phyloP scores from a whole-genome alignment of 768 basidiomycete species.

The Lentinula boryana region DNA sequence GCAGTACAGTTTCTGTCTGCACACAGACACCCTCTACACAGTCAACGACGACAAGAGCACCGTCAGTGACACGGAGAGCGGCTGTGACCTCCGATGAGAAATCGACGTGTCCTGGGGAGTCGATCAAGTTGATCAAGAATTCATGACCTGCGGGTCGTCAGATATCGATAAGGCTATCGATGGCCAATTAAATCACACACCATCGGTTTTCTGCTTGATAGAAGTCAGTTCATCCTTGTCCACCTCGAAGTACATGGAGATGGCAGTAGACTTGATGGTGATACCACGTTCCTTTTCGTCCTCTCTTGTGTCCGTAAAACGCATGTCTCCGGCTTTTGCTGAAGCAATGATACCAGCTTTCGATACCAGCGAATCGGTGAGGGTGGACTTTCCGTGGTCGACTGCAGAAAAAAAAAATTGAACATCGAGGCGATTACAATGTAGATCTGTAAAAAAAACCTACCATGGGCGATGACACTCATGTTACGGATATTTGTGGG shows the following conservation, averaged over 20 bases:
- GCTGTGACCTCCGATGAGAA: slow-evolving; percentile 99
- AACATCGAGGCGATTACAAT: slow-evolving; percentile 7
- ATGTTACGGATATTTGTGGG: slow-evolving; percentile 94
- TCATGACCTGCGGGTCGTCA: slow-evolving; percentile 55
- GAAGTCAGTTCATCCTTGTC: slow-evolving; percentile 78
- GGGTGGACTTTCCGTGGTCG: slow-evolving; percentile 99
- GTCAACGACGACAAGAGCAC: slow-evolving; percentile 99
- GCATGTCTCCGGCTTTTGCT: slow-evolving; percentile 92
- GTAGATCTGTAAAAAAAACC: slow-evolving; percentile 19
- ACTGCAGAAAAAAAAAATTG: slow-evolving; percentile 40
- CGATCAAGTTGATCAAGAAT: slow-evolving; percentile 99
- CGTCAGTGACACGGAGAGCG: slow-evolving; percentile 98
- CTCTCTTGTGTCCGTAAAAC: slow-evolving; percentile 94
- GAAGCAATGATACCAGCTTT: slow-evolving; percentile 99
- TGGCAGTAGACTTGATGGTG: slow-evolving; percentile 99
- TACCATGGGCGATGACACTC: slow-evolving; percentile 90
- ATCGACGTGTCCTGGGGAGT: slow-evolving; percentile 99
- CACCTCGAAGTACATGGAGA: slow-evolving; percentile 99
- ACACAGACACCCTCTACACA: slow-evolving; percentile 99
- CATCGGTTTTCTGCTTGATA: slow-evolving; percentile 93
- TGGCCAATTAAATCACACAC: slow-evolving; percentile 33
- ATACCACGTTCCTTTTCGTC: slow-evolving; percentile 99
- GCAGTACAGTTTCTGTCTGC: slow-evolving; percentile 98
- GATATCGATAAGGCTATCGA: neutral
- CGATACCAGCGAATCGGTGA: slow-evolving; percentile 97